Percentiles rank a stretch among this genome's conserved stretches.
Conservation (phyloP, 192 early-diverging fungal genomes). For the Rhizophagus sp. region DNA sequence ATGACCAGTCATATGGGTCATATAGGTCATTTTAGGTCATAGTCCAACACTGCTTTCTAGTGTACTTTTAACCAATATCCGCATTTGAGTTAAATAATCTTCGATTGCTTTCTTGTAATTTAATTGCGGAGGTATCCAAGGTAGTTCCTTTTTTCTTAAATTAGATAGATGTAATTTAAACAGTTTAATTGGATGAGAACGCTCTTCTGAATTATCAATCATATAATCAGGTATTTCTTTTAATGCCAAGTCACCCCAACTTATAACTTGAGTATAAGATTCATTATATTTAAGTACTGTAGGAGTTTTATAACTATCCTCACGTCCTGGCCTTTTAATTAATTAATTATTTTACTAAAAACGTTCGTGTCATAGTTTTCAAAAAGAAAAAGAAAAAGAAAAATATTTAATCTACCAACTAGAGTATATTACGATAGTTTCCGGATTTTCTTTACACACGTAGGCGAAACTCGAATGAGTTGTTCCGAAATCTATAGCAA, state of each 20-base stretch:
- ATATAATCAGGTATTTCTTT: background rate
- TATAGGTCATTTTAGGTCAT: too few relatives aligned
- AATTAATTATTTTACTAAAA: too few relatives aligned
- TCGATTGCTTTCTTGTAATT: constrained; percentile 9
- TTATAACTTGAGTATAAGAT: background rate
- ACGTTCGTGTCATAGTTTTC: too few relatives aligned
- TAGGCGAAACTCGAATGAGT: constrained; percentile 8
- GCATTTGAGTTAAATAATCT: constrained; percentile 24
- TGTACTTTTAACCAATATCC: background rate
- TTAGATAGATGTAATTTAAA: constrained; percentile 26
- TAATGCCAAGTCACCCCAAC: constrained; percentile 14
- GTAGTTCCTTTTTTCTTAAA: background rate
- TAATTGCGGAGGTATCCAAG: constrained; percentile 3
- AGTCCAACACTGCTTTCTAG: too few relatives aligned
- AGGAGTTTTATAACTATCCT: constrained; percentile 9
- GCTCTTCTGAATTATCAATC: background rate
- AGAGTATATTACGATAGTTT: background rate
- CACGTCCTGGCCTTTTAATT: constrained; percentile 1
- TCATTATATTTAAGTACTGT: constrained; percentile 25
- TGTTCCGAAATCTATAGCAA: constrained; percentile 21
- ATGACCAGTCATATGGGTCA: too few relatives aligned
- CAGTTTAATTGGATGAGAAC: constrained; percentile 9
- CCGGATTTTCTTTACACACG: background rate
- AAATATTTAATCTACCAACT: background rate
- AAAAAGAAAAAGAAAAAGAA: too few relatives aligned